Evolutionary conservation across 2,329 filamentous ascomycete species (phyloP).

Genomic region (Fusarium stilboides): DNA sequence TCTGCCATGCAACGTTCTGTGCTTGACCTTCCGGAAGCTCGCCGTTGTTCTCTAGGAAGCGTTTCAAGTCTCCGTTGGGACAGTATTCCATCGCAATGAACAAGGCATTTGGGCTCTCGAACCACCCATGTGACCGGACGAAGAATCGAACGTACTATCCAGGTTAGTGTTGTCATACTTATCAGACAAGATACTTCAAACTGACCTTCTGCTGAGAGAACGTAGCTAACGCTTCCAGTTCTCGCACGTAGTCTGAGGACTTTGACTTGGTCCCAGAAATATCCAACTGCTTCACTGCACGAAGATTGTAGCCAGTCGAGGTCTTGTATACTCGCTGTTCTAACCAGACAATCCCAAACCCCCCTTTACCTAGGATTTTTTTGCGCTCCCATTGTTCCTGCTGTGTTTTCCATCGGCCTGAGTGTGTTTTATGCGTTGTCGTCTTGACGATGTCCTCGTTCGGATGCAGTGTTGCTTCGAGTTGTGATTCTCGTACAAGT

Average conservation of each 20-base stretch:
- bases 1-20: not conserved
- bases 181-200: not conserved
- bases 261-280: not conserved
- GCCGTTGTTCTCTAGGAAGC: not conserved
- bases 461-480: not conserved
- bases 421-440: not conserved
- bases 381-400: not conserved
- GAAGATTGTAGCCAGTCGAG: not conserved
- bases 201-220: not conserved
- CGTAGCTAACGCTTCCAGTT: constrained; percentile 1
- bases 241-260: not conserved
- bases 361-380: not conserved
- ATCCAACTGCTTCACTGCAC: not conserved
- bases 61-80: not conserved
- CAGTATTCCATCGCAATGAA: constrained; percentile 8
- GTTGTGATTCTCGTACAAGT: not conserved
- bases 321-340: not conserved
- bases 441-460: not conserved
- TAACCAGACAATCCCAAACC: not conserved
- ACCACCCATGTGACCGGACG: constrained; percentile 4
- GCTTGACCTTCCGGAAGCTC: not conserved
- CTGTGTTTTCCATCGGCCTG: not conserved
- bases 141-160: constrained; percentile 6
- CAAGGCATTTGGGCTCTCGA: not conserved
- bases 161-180: not conserved